Conservation (phyloP, 1,284 basidiomycete species). For the Naganishia albida region DNA sequence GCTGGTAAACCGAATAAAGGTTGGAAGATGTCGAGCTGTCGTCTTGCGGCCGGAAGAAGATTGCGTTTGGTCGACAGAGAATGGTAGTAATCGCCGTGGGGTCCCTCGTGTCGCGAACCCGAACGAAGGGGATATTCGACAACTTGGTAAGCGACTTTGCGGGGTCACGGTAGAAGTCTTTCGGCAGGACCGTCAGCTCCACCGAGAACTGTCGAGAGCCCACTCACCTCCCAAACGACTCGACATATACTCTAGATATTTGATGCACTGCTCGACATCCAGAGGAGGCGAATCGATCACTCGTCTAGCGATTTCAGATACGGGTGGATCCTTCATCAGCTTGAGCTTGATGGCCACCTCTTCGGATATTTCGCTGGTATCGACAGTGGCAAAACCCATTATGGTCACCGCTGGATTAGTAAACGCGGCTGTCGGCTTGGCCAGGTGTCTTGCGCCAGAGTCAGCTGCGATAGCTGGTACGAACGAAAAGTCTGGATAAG, state of each 20-base stretch:
- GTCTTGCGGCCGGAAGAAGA: slow-evolving; percentile 46
- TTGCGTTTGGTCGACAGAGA: slow-evolving; percentile 44
- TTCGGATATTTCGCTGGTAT: slow-evolving; percentile 59
- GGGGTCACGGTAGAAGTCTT: slow-evolving; percentile 27
- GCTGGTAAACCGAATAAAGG: slow-evolving; percentile 42
- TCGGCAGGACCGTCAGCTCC: background rate
- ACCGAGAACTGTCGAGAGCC: background rate
- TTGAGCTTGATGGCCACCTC: slow-evolving; percentile 71
- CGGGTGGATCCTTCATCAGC: slow-evolving; percentile 72
- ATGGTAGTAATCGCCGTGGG: slow-evolving; percentile 3
- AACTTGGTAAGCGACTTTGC: slow-evolving; percentile 16
- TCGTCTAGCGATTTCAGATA: slow-evolving; percentile 64
- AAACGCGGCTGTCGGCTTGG: slow-evolving; percentile 71
- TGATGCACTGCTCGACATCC: slow-evolving; percentile 38
- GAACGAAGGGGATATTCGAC: slow-evolving; percentile 31
- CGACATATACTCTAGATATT: slow-evolving; percentile 29
- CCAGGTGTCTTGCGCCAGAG: slow-evolving; percentile 60
- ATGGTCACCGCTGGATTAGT: slow-evolving; percentile 68
- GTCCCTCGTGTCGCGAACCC: slow-evolving; percentile 12
- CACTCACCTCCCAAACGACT: slow-evolving; percentile 23
- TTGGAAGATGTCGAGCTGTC: slow-evolving; percentile 33
- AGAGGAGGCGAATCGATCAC: slow-evolving; percentile 67
- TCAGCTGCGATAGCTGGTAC: slow-evolving; percentile 68
- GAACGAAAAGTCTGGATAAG: slow-evolving; percentile 65
- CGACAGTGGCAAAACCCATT: slow-evolving; percentile 73